Base-by-base conservation (phyloP, 768 basidiomycete species). In the Lyophyllum shimeji region DNA sequence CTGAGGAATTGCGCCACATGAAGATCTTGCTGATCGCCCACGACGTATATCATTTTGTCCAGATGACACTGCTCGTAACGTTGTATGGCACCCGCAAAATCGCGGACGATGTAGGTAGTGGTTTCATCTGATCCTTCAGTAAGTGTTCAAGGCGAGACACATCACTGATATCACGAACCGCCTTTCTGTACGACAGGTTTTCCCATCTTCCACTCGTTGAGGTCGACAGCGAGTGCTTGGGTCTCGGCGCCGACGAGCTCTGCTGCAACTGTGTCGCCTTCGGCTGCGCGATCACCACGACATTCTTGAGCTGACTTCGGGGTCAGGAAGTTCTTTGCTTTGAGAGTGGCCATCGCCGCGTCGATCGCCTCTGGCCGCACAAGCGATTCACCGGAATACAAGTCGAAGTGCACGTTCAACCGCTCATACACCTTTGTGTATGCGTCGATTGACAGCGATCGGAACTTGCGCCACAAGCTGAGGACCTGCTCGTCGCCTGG, bases 1-100 rank as follows among this genome's bases (percentile, higher is more conserved):
- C 95, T 93, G 86, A 96, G 94, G 71, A 97, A 87, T 67, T 98
- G 95, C 2, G 84, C 77, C 37, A 92, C 77, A 65, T 96, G 94
- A 7, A 93, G 78, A 63, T 93, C 90, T 67, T 95, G 89, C 63
- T 91, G 87, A 17, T 89, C 84, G 0, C 91, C 83, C 47, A 95
- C 84, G 66, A 96, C 92, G 71, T 95, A 95, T 68, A 97, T 87
- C 89, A 95, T 93, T 71, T 85, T 86, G 72, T 82, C 77, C 54
- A 80, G 94, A 55, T 89, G 83, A 79, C 93, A 94, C 66, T 91
- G 85, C 62, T 94, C 87, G 75, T 87, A 91, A 52, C 95, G 89
- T 72, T 97, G 90, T 59, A 89, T 84, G 0, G 95, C 94, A 11
- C 87, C 95, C 43, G 87, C 95, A 57, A 98, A 92, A 71, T 98